Conservation (phyloP, 495 filamentous ascomycete species). For the Endocarpon pusillum region DNA sequence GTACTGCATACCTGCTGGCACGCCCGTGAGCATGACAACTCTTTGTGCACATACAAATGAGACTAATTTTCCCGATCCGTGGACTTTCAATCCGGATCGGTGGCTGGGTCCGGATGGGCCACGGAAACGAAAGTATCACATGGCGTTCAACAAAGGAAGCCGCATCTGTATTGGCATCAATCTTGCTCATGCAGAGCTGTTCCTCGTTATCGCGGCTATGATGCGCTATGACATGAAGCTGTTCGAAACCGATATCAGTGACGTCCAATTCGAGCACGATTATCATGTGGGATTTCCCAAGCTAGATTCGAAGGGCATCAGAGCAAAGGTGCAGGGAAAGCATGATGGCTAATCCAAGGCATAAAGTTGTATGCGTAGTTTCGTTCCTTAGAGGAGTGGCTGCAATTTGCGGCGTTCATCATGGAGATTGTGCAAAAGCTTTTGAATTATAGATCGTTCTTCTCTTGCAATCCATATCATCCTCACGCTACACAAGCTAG, state of each 20-base stretch:
- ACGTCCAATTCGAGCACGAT: constrained; percentile 18
- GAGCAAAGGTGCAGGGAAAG: constrained; percentile 8
- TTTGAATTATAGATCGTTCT: no score
- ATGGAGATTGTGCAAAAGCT: no score
- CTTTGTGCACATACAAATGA: constrained; percentile 11
- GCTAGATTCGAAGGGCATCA: constrained; percentile 14
- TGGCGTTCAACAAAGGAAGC: constrained; percentile 12
- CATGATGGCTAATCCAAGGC: no score
- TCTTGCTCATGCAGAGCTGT: constrained; percentile 14
- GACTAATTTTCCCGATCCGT: constrained; percentile 13
- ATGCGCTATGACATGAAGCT: constrained; percentile 14
- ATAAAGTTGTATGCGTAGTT: no score
- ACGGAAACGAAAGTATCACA: constrained; percentile 10
- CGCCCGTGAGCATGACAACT: constrained; percentile 15
- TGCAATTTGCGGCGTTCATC: no score
- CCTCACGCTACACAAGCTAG: no score
- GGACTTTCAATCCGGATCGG: constrained; percentile 8
- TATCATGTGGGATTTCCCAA: constrained; percentile 20
- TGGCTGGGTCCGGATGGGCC: constrained; percentile 10
- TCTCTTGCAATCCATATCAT: no score
- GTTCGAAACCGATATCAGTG: constrained; percentile 13
- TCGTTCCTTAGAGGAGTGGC: no score
- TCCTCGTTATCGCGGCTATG: constrained; percentile 10
- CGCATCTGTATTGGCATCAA: constrained; percentile 16
- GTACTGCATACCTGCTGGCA: constrained; percentile 14